Conservation (phyloP, 805 yeast genomes). For the Saturnispora ahearnii region DNA sequence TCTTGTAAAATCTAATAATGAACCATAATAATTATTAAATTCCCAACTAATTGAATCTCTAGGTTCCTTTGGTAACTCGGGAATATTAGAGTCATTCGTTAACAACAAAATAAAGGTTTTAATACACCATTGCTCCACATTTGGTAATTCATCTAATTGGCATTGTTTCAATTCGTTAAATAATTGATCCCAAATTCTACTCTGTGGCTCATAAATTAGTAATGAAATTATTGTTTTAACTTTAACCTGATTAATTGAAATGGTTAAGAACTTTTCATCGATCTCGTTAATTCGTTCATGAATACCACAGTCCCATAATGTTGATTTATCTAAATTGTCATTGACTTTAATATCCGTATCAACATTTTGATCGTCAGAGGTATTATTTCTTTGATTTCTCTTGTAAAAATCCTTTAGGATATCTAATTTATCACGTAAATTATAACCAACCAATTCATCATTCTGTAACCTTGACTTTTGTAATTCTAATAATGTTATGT, state of each 20-base stretch:
- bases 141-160: conserved; percentile 21
- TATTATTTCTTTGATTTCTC: background rate
- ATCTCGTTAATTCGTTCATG: conserved; percentile 21
- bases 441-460: conserved; percentile 11
- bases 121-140: conserved; percentile 31
- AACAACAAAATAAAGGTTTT: conserved; percentile 13
- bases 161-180: conserved; percentile 9
- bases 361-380: background rate
- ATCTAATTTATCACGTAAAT: conserved; percentile 1
- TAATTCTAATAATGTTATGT: conserved; percentile 28
- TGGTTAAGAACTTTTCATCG: conserved; percentile 18
- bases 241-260: conserved; percentile 25
- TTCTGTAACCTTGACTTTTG: conserved; percentile 28
- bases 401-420: conserved; percentile 14
- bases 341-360: conserved; percentile 27
- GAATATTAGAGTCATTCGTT: background rate
- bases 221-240: conserved; percentile 33
- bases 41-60: conserved; percentile 13
- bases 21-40: conserved; percentile 19
- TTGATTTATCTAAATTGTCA: conserved; percentile 55
- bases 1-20: conserved; percentile 18
- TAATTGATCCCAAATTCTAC: conserved; percentile 21
- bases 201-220: conserved; percentile 28
- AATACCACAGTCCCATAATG: conserved; percentile 44
- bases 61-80: conserved; percentile 13